A percentile compares a stretch with the other conserved stretches of the same genome.
Conservation (phyloP, 345 rosid genomes). For the Trapa bicornis region DNA sequence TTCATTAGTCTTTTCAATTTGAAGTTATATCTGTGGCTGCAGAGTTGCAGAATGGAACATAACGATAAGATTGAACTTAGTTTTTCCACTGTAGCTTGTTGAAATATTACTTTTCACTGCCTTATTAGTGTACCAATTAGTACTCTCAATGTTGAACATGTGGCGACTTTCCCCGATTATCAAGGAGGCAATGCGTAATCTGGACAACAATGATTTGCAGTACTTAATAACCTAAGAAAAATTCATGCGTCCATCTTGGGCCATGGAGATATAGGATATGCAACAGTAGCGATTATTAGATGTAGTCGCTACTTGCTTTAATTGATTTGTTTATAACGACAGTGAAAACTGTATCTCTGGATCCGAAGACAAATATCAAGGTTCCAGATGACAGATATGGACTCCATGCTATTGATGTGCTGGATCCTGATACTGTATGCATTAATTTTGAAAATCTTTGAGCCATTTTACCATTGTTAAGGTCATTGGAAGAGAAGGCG, state of each 20-base stretch:
- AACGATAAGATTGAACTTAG: neutral
- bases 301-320: neutral
- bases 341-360: constrained; percentile 68
- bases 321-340: constrained; percentile 12
- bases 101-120: neutral
- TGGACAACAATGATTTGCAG: neutral
- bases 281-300: neutral
- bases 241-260: neutral
- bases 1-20: neutral
- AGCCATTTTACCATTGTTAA: constrained; percentile 15
- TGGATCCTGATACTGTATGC: constrained; percentile 93
- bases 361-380: constrained; percentile 45
- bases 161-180: neutral
- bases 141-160: neutral
- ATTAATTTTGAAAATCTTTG: neutral
- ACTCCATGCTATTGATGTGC: constrained; percentile 62
- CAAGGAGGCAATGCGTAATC: neutral
- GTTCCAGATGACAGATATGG: constrained; percentile 95
- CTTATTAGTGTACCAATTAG: neutral
- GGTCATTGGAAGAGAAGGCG: constrained; percentile 78
- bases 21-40: neutral
- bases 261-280: neutral
- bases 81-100: neutral
- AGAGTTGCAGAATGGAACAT: neutral
- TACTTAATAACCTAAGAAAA: neutral